A percentile compares a stretch with the other conserved stretches of the same genome.
Conservation (phyloP, 164 flowering plant genomes). For the Euptelea pleiosperma region DNA sequence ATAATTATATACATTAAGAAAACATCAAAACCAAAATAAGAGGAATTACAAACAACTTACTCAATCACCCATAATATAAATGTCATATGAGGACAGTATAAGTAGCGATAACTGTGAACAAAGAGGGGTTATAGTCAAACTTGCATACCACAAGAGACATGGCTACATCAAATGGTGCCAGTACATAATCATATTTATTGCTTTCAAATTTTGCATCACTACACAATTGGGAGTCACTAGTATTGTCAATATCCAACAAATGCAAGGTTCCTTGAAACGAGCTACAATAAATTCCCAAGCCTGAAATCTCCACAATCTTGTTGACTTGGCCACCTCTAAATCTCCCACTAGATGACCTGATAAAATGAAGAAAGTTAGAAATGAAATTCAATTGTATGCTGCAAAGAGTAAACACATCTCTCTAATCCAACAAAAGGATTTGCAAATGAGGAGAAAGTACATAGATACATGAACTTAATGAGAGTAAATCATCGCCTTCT, state of each 20-base stretch:
- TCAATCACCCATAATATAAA: neutral
- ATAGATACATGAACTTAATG: too few species aligned
- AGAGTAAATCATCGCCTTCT: too few species aligned
- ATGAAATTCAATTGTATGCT: neutral
- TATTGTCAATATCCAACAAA: conserved; percentile 20
- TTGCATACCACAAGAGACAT: conserved; percentile 65
- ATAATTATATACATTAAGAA: too few species aligned
- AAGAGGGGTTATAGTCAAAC: neutral
- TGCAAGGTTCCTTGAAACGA: conserved; percentile 21
- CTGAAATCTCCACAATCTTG: conserved; percentile 59
- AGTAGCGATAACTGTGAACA: neutral
- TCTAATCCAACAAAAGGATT: neutral
- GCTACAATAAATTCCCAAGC: conserved; percentile 63
- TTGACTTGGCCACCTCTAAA: conserved; percentile 53
- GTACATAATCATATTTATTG: conserved; percentile 32
- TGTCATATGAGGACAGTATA: neutral
- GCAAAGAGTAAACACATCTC: neutral
- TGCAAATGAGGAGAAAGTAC: too few species aligned
- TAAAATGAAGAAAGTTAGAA: conserved; percentile 8
- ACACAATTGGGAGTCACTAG: conserved; percentile 17
- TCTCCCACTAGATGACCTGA: conserved; percentile 45
- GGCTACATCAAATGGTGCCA: conserved; percentile 61
- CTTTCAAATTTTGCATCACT: conserved; percentile 20
- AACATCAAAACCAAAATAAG: neutral
- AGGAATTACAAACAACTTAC: neutral